phyloP scores from a whole-genome alignment of 306 rosid genomes.

The Parietaria judaica region DNA sequence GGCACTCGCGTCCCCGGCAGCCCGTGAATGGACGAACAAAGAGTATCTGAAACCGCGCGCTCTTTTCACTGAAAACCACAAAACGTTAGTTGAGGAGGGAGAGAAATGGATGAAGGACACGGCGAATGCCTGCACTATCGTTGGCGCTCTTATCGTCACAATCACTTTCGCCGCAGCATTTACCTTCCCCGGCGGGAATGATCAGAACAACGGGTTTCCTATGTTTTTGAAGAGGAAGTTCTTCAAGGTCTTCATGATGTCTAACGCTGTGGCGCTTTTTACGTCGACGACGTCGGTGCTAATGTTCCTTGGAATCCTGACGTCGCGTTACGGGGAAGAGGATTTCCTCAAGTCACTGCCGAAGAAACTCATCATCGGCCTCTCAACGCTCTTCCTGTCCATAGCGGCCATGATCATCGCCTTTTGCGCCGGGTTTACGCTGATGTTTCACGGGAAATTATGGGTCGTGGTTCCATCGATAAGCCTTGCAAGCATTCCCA shows the following conservation, averaged over 20 bases:
- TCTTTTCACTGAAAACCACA: conserved; percentile 26
- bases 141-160: conserved; percentile 36
- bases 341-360: conserved; percentile 34
- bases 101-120: conserved; percentile 47
- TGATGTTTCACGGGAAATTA: conserved; percentile 13
- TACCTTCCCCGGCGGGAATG: conserved; percentile 31
- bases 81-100: conserved; percentile 18
- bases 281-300: conserved; percentile 20
- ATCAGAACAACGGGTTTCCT: conserved; percentile 6
- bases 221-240: background rate
- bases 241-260: conserved; percentile 19
- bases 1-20: background rate
- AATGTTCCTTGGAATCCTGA: conserved; percentile 29
- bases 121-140: conserved; percentile 33
- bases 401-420: conserved; percentile 37
- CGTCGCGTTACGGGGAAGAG: conserved; percentile 34
- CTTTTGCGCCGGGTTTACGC: conserved; percentile 27
- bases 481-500: conserved; percentile 17
- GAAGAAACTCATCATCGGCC: conserved; percentile 27
- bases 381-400: conserved; percentile 33
- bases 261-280: conserved; percentile 30
- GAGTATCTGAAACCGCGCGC: conserved; percentile 8
- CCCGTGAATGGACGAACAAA: background rate
- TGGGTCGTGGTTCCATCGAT: conserved; percentile 23
- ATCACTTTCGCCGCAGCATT: conserved; percentile 37